Evolutionary conservation across 345 rosid genomes (phyloP).

Genomic region (Syzygium aqueum): DNA sequence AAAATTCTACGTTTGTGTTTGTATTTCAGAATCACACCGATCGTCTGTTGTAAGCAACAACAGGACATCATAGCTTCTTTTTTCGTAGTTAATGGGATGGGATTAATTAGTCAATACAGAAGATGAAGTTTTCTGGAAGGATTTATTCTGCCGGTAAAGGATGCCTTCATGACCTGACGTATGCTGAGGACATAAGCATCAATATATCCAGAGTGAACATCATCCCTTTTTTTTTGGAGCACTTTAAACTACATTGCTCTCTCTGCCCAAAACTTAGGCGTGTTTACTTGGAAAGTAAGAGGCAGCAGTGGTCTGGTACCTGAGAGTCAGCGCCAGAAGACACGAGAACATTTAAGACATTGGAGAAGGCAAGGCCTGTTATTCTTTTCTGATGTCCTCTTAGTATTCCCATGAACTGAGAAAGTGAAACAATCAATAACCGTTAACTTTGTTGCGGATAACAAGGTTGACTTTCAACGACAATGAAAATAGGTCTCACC

Average conservation of each 20-base stretch:
- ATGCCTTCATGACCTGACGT: not conserved
- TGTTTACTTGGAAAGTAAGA: not conserved
- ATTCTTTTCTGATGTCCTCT: too few species aligned
- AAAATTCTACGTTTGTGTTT: not conserved
- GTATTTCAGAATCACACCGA: not conserved
- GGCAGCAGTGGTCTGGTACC: constrained; percentile 9
- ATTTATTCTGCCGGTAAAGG: not conserved
- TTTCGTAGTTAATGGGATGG: not conserved
- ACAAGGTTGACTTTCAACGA: too few species aligned
- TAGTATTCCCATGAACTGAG: too few species aligned
- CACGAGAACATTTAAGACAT: constrained; percentile 52
- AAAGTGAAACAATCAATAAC: too few species aligned
- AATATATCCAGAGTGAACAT: not conserved
- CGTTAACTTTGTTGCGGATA: too few species aligned
- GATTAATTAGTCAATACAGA: not conserved
- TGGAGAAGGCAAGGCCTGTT: constrained; percentile 85
- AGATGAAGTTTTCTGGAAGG: not conserved
- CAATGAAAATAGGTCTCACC: too few species aligned
- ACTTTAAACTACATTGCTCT: not conserved
- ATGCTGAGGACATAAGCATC: not conserved
- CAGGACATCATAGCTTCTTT: not conserved
- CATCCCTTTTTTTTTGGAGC: not conserved
- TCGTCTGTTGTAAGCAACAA: not conserved
- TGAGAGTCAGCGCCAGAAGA: constrained; percentile 88
- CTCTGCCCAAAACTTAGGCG: not conserved